Evolutionary conservation across 495 filamentous ascomycete species (phyloP).

Genomic region (Penicillium paxilli): DNA sequence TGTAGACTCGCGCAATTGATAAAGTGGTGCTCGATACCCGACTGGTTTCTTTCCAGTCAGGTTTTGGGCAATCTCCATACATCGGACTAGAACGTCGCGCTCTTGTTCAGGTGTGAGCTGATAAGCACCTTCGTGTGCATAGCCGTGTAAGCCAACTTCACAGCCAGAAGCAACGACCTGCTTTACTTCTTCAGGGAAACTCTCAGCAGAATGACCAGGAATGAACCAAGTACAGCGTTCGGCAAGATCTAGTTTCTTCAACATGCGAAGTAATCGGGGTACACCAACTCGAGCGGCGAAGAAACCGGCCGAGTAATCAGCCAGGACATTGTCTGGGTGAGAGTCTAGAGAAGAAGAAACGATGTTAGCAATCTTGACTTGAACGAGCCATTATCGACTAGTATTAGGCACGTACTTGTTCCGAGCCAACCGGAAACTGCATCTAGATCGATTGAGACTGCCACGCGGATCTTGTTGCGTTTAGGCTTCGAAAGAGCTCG

Average conservation of each 20-base stretch:
- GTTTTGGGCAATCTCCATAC: slow-evolving; percentile 49
- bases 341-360: slow-evolving; percentile 1
- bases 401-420: slow-evolving; percentile 38
- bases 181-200: slow-evolving; percentile 54
- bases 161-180: slow-evolving; percentile 54
- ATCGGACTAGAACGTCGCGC: slow-evolving; percentile 53
- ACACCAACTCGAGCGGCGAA: slow-evolving; percentile 62
- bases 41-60: slow-evolving; percentile 53
- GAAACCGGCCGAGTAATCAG: slow-evolving; percentile 60
- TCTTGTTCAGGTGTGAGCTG: slow-evolving; percentile 60
- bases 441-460: slow-evolving; percentile 59
- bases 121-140: slow-evolving; percentile 57
- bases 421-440: slow-evolving; percentile 62
- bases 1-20: slow-evolving; percentile 56
- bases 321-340: slow-evolving; percentile 28
- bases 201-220: slow-evolving; percentile 63
- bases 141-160: slow-evolving; percentile 64
- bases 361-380: background rate
- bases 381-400: background rate
- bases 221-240: slow-evolving; percentile 63
- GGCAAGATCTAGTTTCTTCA: slow-evolving; percentile 52
- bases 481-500: slow-evolving; percentile 23
- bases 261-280: slow-evolving; percentile 56
- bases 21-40: slow-evolving; percentile 60
- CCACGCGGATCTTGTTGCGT: slow-evolving; percentile 48